A percentile compares a stretch with the other conserved stretches of the same genome.
phyloP scores from a whole-genome alignment of 805 yeast genomes.

The Myxozyma neotropica region DNA sequence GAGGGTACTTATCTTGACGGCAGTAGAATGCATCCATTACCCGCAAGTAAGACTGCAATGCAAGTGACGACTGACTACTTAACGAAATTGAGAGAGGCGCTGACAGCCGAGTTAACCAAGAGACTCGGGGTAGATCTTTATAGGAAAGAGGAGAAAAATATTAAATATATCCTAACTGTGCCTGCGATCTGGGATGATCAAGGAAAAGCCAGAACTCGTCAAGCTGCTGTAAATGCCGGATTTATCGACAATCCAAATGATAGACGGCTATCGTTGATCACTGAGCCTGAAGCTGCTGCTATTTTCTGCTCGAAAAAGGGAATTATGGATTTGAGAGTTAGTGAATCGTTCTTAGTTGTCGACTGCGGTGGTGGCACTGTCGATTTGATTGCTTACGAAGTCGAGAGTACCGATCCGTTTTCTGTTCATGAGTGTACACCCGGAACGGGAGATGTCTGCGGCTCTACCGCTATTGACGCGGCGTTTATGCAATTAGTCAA shows the following conservation, averaged over 20 bases:
- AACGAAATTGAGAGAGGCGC: constrained; percentile 7
- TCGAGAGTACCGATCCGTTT: constrained; percentile 27
- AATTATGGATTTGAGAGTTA: constrained; percentile 2
- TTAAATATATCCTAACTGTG: constrained; percentile 28
- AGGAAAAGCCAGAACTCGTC: constrained; percentile 24
- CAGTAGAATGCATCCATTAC: constrained; percentile 3
- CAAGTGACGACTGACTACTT: constrained; percentile 29
- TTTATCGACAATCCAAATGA: constrained; percentile 18
- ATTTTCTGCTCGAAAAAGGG: constrained; percentile 26
- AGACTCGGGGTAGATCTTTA: constrained; percentile 12
- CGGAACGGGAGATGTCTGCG: constrained; percentile 30
- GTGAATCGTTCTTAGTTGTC: constrained; percentile 24
- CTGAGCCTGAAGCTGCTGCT: constrained; percentile 34
- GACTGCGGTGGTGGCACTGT: constrained; percentile 35
- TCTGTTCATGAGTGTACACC: constrained; percentile 27
- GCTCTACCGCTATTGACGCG: constrained; percentile 18
- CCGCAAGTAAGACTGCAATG: constrained; percentile 24
- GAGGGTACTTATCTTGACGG: constrained; percentile 9
- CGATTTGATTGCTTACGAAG: constrained; percentile 32
- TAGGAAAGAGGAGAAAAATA: constrained; percentile 11
- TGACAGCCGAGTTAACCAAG: constrained; percentile 10
- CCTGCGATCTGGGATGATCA: constrained; percentile 34
- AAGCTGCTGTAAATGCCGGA: constrained; percentile 32
- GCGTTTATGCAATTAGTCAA: constrained; percentile 2
- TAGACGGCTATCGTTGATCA: constrained; percentile 20